A percentile compares a stretch with the other conserved stretches of the same genome.
Conservation (phyloP, 2,329 filamentous ascomycete species). For the Coleophoma cylindrospora region DNA sequence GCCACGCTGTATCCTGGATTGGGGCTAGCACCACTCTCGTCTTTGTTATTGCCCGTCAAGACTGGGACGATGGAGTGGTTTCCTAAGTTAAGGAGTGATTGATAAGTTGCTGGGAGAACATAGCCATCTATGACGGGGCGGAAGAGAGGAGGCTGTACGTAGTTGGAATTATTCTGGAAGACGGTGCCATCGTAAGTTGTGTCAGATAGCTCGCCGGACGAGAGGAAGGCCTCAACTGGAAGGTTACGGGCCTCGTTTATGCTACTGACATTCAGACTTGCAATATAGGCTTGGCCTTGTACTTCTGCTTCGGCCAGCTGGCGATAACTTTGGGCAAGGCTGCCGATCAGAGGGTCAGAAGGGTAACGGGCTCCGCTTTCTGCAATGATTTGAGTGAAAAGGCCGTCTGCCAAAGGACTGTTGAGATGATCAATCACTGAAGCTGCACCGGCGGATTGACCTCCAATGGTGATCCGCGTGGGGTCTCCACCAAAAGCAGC, state of each 20-base stretch:
- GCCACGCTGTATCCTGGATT: conserved; percentile 4
- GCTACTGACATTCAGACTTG: conserved; percentile 13
- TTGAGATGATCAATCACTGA: conserved; percentile 20
- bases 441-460: conserved; percentile 54
- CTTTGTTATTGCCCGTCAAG: conserved; percentile 25
- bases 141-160: conserved; percentile 20
- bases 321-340: conserved; percentile 22
- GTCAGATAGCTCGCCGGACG: conserved; percentile 12
- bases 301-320: conserved; percentile 13
- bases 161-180: conserved; percentile 15
- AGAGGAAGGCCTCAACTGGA: conserved; percentile 10
- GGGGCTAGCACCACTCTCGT: conserved; percentile 14
- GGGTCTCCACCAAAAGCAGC: conserved; percentile 61
- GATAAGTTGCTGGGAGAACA: conserved; percentile 21
- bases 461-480: conserved; percentile 59
- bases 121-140: conserved; percentile 25
- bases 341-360: conserved; percentile 23
- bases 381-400: conserved; percentile 24
- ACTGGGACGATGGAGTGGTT: conserved; percentile 22
- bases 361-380: conserved; percentile 27
- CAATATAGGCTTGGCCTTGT: conserved; percentile 12
- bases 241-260: conserved; percentile 17
- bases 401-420: conserved; percentile 17
- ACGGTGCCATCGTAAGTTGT: conserved; percentile 18
- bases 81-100: conserved; percentile 9